Conservation (phyloP, 306 rosid genomes). For the Carpinus fangiana region DNA sequence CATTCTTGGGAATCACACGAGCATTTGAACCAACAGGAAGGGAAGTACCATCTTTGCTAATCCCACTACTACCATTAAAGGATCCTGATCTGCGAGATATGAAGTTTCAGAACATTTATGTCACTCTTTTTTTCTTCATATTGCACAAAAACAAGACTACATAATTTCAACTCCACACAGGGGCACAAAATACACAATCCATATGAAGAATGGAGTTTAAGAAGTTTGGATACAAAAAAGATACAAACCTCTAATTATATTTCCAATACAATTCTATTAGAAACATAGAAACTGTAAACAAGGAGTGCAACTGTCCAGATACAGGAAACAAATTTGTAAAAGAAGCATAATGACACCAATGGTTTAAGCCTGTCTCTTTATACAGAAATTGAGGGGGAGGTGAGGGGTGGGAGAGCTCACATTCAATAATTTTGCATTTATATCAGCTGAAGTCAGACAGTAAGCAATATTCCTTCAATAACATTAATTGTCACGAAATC, state of each 20-base stretch:
- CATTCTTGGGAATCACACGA: conserved; percentile 53
- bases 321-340: not conserved
- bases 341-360: not conserved
- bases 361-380: not conserved
- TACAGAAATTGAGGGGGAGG: not conserved
- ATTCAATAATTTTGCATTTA: not conserved
- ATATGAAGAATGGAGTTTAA: not conserved
- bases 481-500: no score
- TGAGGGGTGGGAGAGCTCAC: not conserved
- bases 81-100: conserved; percentile 60
- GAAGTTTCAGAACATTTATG: conserved; percentile 20
- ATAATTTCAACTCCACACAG: not conserved
- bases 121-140: conserved; percentile 12
- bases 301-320: not conserved
- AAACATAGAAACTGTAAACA: not conserved
- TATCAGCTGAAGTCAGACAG: not conserved
- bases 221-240: not conserved
- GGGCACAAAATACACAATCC: not conserved
- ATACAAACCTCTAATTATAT: not conserved
- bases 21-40: conserved; percentile 46
- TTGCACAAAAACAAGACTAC: conserved; percentile 5
- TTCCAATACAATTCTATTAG: not conserved
- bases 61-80: conserved; percentile 38
- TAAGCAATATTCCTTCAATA: no score
- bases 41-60: conserved; percentile 55